Evolutionary conservation across 805 yeast genomes (phyloP).

Genomic region (Cyberlindnera maclurae): DNA sequence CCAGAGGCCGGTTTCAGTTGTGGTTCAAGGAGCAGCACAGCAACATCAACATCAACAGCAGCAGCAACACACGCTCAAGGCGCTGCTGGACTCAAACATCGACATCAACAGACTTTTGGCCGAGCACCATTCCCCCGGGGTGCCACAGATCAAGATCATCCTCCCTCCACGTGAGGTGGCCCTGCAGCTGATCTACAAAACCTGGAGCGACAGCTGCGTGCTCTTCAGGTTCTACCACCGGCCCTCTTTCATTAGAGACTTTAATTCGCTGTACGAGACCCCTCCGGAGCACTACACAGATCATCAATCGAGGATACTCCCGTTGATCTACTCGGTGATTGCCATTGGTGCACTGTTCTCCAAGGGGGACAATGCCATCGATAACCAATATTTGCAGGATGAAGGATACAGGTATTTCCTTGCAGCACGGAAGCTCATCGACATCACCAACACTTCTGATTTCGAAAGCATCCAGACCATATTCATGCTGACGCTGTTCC

Average conservation of each 20-base stretch:
- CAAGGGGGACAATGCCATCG: constrained; percentile 24
- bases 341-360: constrained; percentile 83
- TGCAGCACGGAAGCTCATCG: constrained; percentile 79
- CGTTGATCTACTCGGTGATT: constrained; percentile 74
- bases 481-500: constrained; percentile 76
- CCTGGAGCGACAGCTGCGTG: constrained; percentile 85
- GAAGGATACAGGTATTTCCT: constrained; percentile 82
- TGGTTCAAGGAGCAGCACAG: neutral
- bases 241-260: constrained; percentile 69
- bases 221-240: constrained; percentile 81
- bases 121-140: constrained; percentile 15
- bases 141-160: constrained; percentile 41
- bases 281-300: constrained; percentile 72
- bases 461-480: constrained; percentile 78
- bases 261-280: constrained; percentile 69
- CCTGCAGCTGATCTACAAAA: constrained; percentile 60
- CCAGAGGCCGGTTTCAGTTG: constrained; percentile 28
- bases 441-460: constrained; percentile 81
- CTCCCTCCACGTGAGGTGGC: constrained; percentile 77
- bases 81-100: neutral
- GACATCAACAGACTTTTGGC: constrained; percentile 4
- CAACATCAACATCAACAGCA: constrained; percentile 12
- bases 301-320: constrained; percentile 72
- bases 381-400: constrained; percentile 31
- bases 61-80: neutral